Conservation (phyloP, 805 yeast species). For the Yamadazyma akitaensis region DNA sequence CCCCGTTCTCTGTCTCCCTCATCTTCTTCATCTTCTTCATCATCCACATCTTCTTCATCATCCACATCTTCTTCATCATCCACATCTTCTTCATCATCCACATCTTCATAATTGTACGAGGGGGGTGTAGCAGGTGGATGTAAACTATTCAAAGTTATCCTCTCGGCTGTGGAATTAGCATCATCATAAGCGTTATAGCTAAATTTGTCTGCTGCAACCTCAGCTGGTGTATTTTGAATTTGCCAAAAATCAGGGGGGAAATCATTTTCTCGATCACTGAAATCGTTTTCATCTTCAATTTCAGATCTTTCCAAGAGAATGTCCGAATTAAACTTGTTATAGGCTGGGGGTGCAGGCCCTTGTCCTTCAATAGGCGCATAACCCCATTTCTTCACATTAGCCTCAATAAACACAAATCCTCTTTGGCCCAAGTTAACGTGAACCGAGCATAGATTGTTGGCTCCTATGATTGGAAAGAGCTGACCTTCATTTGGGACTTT, state of each 20-base stretch:
- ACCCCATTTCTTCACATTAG: constrained; percentile 93
- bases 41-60: constrained; percentile 12
- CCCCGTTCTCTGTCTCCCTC: background rate
- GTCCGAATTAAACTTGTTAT: constrained; percentile 75
- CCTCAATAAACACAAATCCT: constrained; percentile 89
- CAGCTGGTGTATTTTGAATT: constrained; percentile 15
- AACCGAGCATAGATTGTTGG: constrained; percentile 75
- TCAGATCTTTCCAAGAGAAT: constrained; percentile 68
- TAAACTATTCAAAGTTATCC: constrained; percentile 40
- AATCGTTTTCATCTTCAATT: constrained; percentile 44
- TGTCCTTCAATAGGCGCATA: constrained; percentile 86
- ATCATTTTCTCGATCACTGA: constrained; percentile 41
- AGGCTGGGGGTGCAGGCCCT: constrained; percentile 92
- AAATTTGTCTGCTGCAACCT: constrained; percentile 24
- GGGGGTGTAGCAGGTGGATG: constrained; percentile 37
- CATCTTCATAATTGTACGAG: constrained; percentile 19
- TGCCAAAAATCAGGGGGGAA: constrained; percentile 60
- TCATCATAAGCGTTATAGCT: constrained; percentile 42
- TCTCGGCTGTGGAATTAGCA: constrained; percentile 33
- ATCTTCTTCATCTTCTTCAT: background rate
- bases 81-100: constrained; percentile 9
- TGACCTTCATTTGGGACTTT: constrained; percentile 44
- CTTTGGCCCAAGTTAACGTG: constrained; percentile 87
- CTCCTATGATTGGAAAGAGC: constrained; percentile 86
- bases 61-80: constrained; percentile 4